Evolutionary conservation across 768 basidiomycete genomes (phyloP), one percentile per base, ranked within the genome.

Genomic region (Boletus tylopilopsis): DNA sequence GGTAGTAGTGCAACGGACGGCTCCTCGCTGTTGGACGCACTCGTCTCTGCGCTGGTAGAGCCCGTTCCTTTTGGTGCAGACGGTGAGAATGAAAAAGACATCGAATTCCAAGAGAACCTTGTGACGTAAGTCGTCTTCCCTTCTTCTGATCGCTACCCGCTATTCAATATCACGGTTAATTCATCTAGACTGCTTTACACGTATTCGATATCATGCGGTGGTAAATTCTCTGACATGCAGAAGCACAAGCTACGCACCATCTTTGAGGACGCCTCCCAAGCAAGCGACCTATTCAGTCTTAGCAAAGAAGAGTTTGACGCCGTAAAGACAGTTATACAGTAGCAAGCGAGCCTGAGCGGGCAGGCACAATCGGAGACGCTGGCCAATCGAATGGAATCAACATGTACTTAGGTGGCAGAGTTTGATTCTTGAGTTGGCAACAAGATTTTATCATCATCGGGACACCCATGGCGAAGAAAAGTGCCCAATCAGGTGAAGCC

Each of bases 1-100:
- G 29, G 19, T 54, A 60, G 25, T 55, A 69, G 21, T 67, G 77
- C 50, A 69, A 67, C 12, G 9, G 53, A 53, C 10, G 55, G 53
- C 9, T 52, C 53, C 16, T 66, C 64, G 11, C 64, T 90, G 13
- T 57, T 85, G 18, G 69, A 73, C 13, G 68, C 73, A 1, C 60
- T 87, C 12, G 68, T 89, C 48, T 69, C 71, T 19, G 76, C 78
- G 10, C 61, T 90, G 5, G 73, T 70, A 0, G 62, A 68, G 6
- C 85, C 87, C 8, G 55, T 84, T 19, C 85, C 87, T 10, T 73
- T 79, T 47, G 88, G 87, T 0, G 73, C 71, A 6, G 84, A 89
- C 59, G 87, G 86, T 16, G 85, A 88, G 51, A 68, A 70, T 36
- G 71, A 70, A n/a, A 79, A 69, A 9, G 88, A 88, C 62, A 59